Evolutionary conservation across 805 yeast genomes (phyloP), one percentile per base, ranked within the genome.

Genomic region (Blastobotrys peoriensis): DNA sequence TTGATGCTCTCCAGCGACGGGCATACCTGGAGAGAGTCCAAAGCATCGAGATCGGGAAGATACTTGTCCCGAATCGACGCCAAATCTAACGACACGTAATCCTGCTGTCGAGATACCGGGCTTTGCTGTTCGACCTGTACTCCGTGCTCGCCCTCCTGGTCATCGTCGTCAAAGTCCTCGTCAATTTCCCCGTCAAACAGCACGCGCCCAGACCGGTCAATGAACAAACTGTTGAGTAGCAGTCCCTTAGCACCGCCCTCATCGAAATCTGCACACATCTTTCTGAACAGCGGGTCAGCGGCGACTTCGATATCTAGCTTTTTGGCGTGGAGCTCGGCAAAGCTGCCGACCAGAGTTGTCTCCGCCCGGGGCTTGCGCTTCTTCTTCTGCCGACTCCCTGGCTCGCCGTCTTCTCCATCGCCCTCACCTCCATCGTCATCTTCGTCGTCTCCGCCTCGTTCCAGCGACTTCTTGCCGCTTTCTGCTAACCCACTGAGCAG

Each of bases 401-500:
- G 39, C 16, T 48, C 43, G 36, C 46, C 46, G 40, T 44, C 48
- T 13, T 47, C 55, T 9, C 41, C 45, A 2, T 44, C 54, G 3
- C 52, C 60, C 3, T 57, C 69, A 5, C 44, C 51, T 9, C 43
- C 58, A 15, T 33, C 59, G 3, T 43, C 55, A 1, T 47, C 60
- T n/a, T 39, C 49, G 17, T 35, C 52, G 9, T 34, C 49, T 5
- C 41, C 54, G 10, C 47, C 62, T 16, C 47, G 51, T 13, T 43
- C 30, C 38, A 45, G 33, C 25, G 44, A 51, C 52, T 45, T 47
- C 54, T 47, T 40, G 42, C 40, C 48, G 38, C 57, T 51, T 9
- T 59, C 63, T 2, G 88, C 79, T 45, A 86, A 64, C 3, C 95
- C 95, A 62, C 85, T 83, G 28, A 88, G 64, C 45, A 91, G 68